A percentile compares a stretch with the other conserved stretches of the same genome.
These are phyloP conservation scores for Suhomyces kilbournensis DNA, from an alignment of 805 yeast genomes.

Conservation along the genomic window DNA sequence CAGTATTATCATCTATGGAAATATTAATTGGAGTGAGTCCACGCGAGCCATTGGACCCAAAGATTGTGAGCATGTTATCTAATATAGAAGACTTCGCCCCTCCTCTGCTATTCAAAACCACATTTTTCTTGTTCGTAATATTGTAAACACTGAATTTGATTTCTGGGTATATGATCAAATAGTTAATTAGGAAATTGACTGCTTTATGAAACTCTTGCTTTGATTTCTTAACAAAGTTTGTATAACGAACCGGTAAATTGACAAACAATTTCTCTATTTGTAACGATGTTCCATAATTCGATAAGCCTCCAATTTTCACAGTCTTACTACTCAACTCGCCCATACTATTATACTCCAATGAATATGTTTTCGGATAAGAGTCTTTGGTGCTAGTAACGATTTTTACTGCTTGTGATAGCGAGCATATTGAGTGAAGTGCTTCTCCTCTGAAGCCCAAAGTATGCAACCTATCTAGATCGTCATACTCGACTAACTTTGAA, in stretches of 20 bases:
- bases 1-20: conserved; percentile 32
- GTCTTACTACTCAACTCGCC: conserved; percentile 47
- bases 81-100: conserved; percentile 32
- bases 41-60: conserved; percentile 62
- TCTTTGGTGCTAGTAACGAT: conserved; percentile 49
- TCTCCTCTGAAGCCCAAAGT: conserved; percentile 82
- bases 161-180: conserved; percentile 57
- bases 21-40: conserved; percentile 55
- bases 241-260: conserved; percentile 76
- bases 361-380: conserved; percentile 55
- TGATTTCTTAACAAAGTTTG: conserved; percentile 63
- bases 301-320: conserved; percentile 42
- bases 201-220: conserved; percentile 73
- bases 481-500: conserved; percentile 57
- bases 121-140: conserved; percentile 43
- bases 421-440: conserved; percentile 69
- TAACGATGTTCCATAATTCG: conserved; percentile 66
- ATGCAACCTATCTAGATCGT: conserved; percentile 46
- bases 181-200: conserved; percentile 60
- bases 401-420: conserved; percentile 44
- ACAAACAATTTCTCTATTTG: conserved; percentile 57
- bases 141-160: conserved; percentile 64
- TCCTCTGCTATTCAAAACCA: conserved; percentile 61
- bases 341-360: conserved; percentile 48
- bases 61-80: conserved; percentile 63